A percentile compares a stretch with the other conserved stretches of the same genome.
Conservation (phyloP, 2,329 filamentous ascomycete genomes). For the Penicillium griseofulvum region DNA sequence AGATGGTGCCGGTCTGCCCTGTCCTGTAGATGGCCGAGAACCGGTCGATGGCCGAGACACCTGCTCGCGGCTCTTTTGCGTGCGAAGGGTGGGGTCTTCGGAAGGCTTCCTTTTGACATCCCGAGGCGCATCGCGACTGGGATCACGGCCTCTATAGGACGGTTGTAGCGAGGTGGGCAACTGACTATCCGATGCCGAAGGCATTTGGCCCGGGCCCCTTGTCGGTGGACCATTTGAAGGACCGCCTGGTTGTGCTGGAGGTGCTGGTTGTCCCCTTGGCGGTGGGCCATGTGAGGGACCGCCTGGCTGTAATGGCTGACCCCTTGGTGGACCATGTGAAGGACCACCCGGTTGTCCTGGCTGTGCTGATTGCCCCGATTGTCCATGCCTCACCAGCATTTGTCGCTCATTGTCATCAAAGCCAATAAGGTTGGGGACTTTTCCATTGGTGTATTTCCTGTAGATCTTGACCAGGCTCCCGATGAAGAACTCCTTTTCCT, state of each 20-base stretch:
- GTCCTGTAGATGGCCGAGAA: conserved; percentile 19
- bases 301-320: conserved; percentile 9
- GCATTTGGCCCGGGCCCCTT: conserved; percentile 23
- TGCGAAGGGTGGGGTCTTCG: conserved; percentile 38
- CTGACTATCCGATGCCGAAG: conserved; percentile 4
- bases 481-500: conserved; percentile 99
- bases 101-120: conserved; percentile 33
- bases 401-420: conserved; percentile 80
- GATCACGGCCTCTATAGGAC: conserved; percentile 31
- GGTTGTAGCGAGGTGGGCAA: conserved; percentile 24
- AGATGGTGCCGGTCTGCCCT: conserved; percentile 31
- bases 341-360: conserved; percentile 1
- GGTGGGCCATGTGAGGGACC: conserved; percentile 16
- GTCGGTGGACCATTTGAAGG: conserved; percentile 19
- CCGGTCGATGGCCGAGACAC: conserved; percentile 38
- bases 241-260: conserved; percentile 2
- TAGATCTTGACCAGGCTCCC: conserved; percentile 95
- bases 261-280: conserved; percentile 21
- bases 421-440: conserved; percentile 72
- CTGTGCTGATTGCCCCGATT: conserved; percentile 9
- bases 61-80: conserved; percentile 42
- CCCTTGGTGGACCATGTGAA: conserved; percentile 21
- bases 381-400: conserved; percentile 60
- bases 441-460: conserved; percentile 90
- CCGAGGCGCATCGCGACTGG: conserved; percentile 38